phyloP scores from a whole-genome alignment of 2,329 filamentous ascomycete species.

The Biscogniauxia sp. region DNA sequence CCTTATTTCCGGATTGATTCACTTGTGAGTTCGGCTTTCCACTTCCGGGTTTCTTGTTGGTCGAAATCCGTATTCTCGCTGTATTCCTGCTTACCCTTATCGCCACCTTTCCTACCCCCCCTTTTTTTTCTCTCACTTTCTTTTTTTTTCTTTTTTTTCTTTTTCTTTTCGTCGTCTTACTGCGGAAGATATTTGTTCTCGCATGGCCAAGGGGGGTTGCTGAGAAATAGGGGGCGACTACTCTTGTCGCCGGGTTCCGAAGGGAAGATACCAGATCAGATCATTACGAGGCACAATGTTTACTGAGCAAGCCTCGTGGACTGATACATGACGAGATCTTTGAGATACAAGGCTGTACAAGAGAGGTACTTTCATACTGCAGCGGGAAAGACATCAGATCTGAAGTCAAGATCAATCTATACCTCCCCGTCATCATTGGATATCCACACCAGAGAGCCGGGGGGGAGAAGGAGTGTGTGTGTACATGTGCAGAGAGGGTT shows the following conservation, averaged over 20 bases:
- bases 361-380: conserved; percentile 5
- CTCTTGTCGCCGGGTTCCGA: conserved; percentile 7
- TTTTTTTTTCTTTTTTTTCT: neutral
- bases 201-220: neutral
- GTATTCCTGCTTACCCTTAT: conserved; percentile 13
- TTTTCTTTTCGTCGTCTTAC: neutral
- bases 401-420: neutral
- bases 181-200: neutral
- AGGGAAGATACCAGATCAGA: conserved; percentile 10
- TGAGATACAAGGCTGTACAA: conserved; percentile 10
- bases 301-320: conserved; percentile 2
- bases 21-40: conserved; percentile 15
- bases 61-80: conserved; percentile 10
- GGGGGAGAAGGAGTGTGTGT: conserved; percentile 1
- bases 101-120: conserved; percentile 13
- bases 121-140: neutral
- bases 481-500: neutral
- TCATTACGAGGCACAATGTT: conserved; percentile 5
- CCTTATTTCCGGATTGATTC: conserved; percentile 17
- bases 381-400: conserved; percentile 1
- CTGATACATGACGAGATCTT: conserved; percentile 3
- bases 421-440: neutral
- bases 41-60: conserved; percentile 21
- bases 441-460: conserved; percentile 5
- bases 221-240: conserved; percentile 14